A percentile compares a stretch with the other conserved stretches of the same genome.
These are phyloP conservation scores for Metschnikowia reukaufii DNA, from an alignment of 805 yeast species.

Conservation along the genomic window DNA sequence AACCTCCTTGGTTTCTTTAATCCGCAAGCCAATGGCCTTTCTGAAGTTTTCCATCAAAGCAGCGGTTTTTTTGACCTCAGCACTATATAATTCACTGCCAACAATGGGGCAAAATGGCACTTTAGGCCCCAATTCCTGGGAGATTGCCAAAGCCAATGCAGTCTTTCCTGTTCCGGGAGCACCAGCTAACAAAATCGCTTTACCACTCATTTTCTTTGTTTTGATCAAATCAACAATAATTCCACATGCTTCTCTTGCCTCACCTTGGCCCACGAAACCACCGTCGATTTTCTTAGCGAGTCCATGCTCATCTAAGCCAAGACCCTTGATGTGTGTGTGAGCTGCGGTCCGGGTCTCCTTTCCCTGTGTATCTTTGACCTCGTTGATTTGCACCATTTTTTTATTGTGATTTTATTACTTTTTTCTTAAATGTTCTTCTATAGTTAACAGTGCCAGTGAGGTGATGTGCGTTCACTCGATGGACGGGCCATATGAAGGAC, in stretches of 20 bases:
- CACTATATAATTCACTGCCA: constrained; percentile 89
- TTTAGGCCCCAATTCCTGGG: constrained; percentile 94
- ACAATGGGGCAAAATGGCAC: constrained; percentile 98
- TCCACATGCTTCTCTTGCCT: constrained; percentile 91
- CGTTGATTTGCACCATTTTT: constrained; percentile 73
- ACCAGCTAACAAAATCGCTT: constrained; percentile 94
- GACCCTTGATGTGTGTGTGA: constrained; percentile 94
- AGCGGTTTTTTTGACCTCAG: constrained; percentile 97
- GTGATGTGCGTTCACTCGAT: too few relatives aligned
- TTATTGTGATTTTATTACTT: neutral
- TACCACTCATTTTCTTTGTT: constrained; percentile 89
- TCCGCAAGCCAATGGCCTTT: constrained; percentile 92
- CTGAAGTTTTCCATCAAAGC: constrained; percentile 95
- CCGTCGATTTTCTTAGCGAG: constrained; percentile 81
- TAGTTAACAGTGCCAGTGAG: too few relatives aligned
- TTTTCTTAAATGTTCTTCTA: too few relatives aligned
- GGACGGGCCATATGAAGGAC: too few relatives aligned
- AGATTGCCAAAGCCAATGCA: constrained; percentile 91
- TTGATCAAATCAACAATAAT: constrained; percentile 91
- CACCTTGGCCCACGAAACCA: constrained; percentile 78
- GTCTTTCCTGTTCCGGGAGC: constrained; percentile 99
- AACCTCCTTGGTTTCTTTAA: constrained; percentile 95
- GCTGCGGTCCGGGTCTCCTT: constrained; percentile 83
- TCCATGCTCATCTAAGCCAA: constrained; percentile 91
- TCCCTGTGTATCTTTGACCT: constrained; percentile 57